Evolutionary conservation across 2,329 filamentous ascomycete genomes (phyloP).

Genomic region (Fusarium mexicanum): DNA sequence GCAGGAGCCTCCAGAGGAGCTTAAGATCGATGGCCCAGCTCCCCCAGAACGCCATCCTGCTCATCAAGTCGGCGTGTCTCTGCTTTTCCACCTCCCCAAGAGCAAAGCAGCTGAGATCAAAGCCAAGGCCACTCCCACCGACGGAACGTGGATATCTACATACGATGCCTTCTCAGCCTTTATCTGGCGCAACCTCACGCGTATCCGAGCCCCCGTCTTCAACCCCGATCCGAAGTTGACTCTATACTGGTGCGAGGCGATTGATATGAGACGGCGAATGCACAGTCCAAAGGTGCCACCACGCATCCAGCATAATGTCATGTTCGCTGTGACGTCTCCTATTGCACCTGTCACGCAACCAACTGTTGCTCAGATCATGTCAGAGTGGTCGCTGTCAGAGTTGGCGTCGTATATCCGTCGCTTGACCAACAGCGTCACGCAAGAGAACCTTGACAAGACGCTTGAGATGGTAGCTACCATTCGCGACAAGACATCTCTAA

Average conservation of each 20-base stretch:
- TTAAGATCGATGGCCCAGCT: conserved; percentile 46
- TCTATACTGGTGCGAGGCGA: conserved; percentile 49
- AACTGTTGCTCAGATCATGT: conserved; percentile 48
- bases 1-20: conserved; percentile 39
- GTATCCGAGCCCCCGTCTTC: conserved; percentile 48
- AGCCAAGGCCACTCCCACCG: conserved; percentile 45
- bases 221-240: conserved; percentile 42
- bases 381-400: conserved; percentile 47
- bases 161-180: conserved; percentile 57
- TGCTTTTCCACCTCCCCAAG: conserved; percentile 56
- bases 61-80: conserved; percentile 36
- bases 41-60: conserved; percentile 43
- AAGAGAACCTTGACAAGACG: conserved; percentile 44
- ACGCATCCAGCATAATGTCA: conserved; percentile 50
- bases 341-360: conserved; percentile 42
- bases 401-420: conserved; percentile 51
- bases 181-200: conserved; percentile 53
- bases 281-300: conserved; percentile 45
- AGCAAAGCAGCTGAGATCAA: conserved; percentile 56
- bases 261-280: conserved; percentile 52
- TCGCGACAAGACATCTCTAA: conserved; percentile 50
- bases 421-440: conserved; percentile 49
- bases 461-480: conserved; percentile 48
- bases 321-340: conserved; percentile 43
- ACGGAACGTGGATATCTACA: conserved; percentile 55